A percentile compares a stretch with the other conserved stretches of the same genome.
phyloP scores from a whole-genome alignment of 176 grass and related monocot genomes.

The Thinopyrum elongatum region DNA sequence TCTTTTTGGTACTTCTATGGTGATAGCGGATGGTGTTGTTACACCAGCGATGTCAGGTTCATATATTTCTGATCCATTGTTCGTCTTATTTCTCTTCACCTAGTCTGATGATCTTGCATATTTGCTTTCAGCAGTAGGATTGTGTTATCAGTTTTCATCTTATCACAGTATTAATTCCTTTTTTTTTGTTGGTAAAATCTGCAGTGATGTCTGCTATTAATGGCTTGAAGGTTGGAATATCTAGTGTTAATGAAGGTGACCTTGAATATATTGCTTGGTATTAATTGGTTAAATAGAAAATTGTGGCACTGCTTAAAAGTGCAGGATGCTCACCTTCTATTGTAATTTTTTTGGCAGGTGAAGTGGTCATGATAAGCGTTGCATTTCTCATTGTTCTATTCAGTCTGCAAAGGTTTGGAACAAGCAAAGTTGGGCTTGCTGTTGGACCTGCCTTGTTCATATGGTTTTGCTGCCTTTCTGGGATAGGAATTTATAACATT shows the following conservation, averaged over 20 bases:
- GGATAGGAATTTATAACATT: constrained; percentile 91
- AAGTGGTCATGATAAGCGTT: constrained; percentile 95
- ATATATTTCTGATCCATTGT: constrained; percentile 25
- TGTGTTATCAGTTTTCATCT: constrained; percentile 2
- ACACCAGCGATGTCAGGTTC: constrained; percentile 97
- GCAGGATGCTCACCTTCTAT: neutral
- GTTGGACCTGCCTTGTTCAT: constrained; percentile 83
- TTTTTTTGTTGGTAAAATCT: constrained; percentile 40
- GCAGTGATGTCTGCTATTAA: constrained; percentile 99
- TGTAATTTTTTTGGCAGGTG: constrained; percentile 58
- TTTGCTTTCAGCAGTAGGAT: constrained; percentile 16
- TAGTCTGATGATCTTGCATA: constrained; percentile 14
- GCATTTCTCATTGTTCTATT: constrained; percentile 86
- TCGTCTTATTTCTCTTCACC: constrained; percentile 28
- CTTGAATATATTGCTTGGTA: neutral
- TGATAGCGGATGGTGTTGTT: constrained; percentile 88
- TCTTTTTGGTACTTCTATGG: constrained; percentile 94
- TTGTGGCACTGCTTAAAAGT: neutral
- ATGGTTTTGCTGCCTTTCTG: constrained; percentile 96
- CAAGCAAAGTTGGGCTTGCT: constrained; percentile 89
- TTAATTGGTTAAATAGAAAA: constrained; percentile 9
- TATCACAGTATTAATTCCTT: constrained; percentile 28
- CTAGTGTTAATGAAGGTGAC: constrained; percentile 89
- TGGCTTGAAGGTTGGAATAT: constrained; percentile 91
- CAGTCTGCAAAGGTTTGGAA: constrained; percentile 88